These are phyloP conservation scores for Globisporangium echinulatum DNA, from an alignment of 352 stramenopile genomes.

Conservation along the genomic window DNA sequence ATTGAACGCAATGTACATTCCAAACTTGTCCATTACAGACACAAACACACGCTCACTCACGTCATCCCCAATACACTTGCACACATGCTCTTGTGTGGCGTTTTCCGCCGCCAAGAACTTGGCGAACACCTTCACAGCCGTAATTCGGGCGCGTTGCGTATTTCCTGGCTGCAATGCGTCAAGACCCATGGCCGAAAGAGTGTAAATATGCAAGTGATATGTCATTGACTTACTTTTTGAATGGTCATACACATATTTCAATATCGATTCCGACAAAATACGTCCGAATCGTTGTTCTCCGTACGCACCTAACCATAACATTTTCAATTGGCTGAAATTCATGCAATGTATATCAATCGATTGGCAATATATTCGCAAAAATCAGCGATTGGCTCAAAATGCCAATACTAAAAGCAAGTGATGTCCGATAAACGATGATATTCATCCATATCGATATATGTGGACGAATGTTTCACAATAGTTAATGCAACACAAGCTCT, in stretches of 20 bases:
- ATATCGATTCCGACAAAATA: background rate
- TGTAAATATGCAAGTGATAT: background rate
- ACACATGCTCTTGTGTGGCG: too few species aligned
- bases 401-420: background rate
- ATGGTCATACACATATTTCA: background rate
- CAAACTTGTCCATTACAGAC: too few species aligned
- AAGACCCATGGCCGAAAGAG: background rate
- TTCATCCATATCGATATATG: background rate
- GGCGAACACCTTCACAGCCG: background rate
- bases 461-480: too few species aligned
- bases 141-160: too few species aligned
- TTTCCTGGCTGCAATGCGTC: background rate
- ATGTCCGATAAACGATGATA: background rate
- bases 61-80: too few species aligned
- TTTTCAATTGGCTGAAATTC: background rate
- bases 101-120: too few species aligned
- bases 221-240: background rate
- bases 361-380: background rate
- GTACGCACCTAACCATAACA: background rate
- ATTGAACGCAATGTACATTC: too few species aligned
- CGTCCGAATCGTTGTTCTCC: background rate
- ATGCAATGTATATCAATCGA: background rate
- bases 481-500: too few species aligned
- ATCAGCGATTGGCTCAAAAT: background rate
- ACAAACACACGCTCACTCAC: too few species aligned